Evolutionary conservation across 441 rosid species (phyloP).

Genomic region (Omphalea diandra): DNA sequence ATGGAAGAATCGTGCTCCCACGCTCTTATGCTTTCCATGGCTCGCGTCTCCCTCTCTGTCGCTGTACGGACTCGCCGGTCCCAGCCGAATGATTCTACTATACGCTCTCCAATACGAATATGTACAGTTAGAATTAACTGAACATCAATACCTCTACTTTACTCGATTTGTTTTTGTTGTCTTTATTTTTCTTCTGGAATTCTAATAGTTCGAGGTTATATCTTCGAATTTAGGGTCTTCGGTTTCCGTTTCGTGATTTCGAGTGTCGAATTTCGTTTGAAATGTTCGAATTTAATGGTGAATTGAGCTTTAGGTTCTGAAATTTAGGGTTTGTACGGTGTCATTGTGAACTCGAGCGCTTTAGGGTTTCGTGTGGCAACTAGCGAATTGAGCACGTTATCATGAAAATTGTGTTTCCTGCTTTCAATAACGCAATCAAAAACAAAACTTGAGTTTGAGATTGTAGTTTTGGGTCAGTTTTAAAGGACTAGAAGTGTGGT

Average conservation of each 20-base stretch:
- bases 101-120: constrained; percentile 61
- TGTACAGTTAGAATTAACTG: constrained; percentile 35
- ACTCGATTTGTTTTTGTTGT: neutral
- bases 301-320: constrained; percentile 10
- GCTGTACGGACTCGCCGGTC: constrained; percentile 54
- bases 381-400: too few species aligned
- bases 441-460: neutral
- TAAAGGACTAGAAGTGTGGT: constrained; percentile 4
- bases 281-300: constrained; percentile 17
- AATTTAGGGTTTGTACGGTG: constrained; percentile 18
- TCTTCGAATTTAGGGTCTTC: constrained; percentile 25
- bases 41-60: constrained; percentile 45
- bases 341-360: constrained; percentile 21
- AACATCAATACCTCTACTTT: constrained; percentile 22
- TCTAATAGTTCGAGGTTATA: constrained; percentile 24
- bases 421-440: neutral
- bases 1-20: constrained; percentile 57
- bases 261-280: neutral
- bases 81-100: constrained; percentile 38
- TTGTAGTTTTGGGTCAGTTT: neutral
- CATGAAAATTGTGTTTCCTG: too few species aligned
- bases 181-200: constrained; percentile 19
- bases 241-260: neutral
- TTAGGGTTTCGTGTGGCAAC: constrained; percentile 31
- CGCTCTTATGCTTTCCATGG: constrained; percentile 39